Evolutionary conservation across 495 filamentous ascomycete genomes (phyloP), one percentile per base, ranked within the genome.

Genomic region (Hypoxylon lenormandii): DNA sequence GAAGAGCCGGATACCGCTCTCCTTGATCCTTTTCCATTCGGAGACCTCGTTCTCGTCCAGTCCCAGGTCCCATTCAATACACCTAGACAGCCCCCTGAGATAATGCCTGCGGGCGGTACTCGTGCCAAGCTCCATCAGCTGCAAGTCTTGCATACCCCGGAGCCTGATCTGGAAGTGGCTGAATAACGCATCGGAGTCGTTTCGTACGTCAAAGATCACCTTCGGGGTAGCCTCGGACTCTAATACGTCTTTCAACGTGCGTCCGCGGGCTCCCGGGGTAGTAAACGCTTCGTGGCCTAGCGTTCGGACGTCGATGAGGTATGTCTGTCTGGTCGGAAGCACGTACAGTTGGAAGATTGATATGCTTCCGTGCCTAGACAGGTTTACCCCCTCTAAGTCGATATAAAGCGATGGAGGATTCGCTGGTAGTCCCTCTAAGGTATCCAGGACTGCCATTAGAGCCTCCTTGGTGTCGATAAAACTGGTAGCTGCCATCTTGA

Each of bases 171-270:
- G 43, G 62, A 72, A 87, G 16, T 81, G 84, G 48, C 53, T 49
- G 56, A 77, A 86, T 0, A 89, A 68, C 1, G 85, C 86, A 58
- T 89, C 84, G 0, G 86, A 84, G 60, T 87, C 84, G 60, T 83
- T 79, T n/a, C 84, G 82, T 12, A 87, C 77, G 60, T 87, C 85
- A 74, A 86, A 87, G 71, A 86, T 82, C 62, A 80, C 79, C 71
- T 87, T 86, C 3, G 78, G 73, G 21, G 80, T 83, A 5, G 23
- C 11, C 0, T 56, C 37, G 0, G 78, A 80, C 68, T 89, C 82
- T 3, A 89, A 76, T 28, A 90, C 79, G 13, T 49, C 50, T 65
- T 81, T 81, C 16, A 90, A 72, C 3, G 83, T 84, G n/a, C 64
- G 64, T 3, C 72, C 75, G 13, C 30, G 52, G 1, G 16, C 3